These are phyloP conservation scores for Gremmenia infestans DNA, from an alignment of 2,329 filamentous ascomycete genomes.

Conservation along the genomic window DNA sequence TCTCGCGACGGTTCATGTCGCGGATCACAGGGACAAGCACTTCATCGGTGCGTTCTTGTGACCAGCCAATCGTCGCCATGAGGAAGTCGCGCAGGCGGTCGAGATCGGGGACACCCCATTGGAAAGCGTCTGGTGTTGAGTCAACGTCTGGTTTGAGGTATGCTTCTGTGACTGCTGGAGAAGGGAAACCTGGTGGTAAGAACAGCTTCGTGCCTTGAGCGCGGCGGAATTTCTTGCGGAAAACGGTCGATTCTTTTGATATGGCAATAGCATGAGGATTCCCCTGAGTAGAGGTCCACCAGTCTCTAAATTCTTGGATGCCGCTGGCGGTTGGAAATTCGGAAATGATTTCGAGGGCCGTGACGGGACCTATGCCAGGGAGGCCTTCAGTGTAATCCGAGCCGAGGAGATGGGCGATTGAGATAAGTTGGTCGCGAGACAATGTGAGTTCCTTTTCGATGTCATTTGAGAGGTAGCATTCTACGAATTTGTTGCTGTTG, in stretches of 20 bases:
- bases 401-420: conserved; percentile 83
- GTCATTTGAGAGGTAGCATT: conserved; percentile 83
- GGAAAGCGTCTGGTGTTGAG: conserved; percentile 68
- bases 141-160: conserved; percentile 89
- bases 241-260: conserved; percentile 58
- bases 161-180: conserved; percentile 69
- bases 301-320: conserved; percentile 74
- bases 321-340: conserved; percentile 64
- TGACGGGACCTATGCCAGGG: conserved; percentile 86
- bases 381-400: conserved; percentile 95
- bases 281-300: conserved; percentile 78
- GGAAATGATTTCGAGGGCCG: conserved; percentile 86
- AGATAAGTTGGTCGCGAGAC: conserved; percentile 79
- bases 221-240: conserved; percentile 82
- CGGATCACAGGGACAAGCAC: conserved; percentile 91
- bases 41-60: conserved; percentile 86
- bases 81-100: conserved; percentile 79
- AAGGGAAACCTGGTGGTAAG: conserved; percentile 75
- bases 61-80: conserved; percentile 92
- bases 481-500: conserved; percentile 95
- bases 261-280: conserved; percentile 51
- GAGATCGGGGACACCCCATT: conserved; percentile 94
- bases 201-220: conserved; percentile 80
- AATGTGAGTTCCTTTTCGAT: conserved; percentile 86
- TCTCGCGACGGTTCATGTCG: conserved; percentile 86